Evolutionary conservation across 148 eudicot genomes (phyloP).

Genomic region (Heliosperma pusillum): DNA sequence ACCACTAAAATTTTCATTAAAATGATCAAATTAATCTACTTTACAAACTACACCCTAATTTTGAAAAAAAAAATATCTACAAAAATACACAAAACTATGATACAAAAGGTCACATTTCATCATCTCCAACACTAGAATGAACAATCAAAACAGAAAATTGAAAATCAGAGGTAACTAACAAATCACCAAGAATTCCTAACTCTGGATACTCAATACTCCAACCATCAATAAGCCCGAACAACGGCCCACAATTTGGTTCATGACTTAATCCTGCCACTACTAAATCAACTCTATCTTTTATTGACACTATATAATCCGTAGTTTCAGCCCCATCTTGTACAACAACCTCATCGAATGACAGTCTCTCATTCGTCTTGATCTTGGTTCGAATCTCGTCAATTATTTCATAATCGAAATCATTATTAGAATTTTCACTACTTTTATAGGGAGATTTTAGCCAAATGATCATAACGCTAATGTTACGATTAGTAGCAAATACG

Average conservation of each 20-base stretch:
- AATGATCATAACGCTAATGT: slow-evolving; percentile 18
- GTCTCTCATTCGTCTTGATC: not conserved
- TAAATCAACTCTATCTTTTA: slow-evolving; percentile 30
- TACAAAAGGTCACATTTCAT: not conserved
- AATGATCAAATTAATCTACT: too few relatives aligned
- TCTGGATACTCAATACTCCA: slow-evolving; percentile 36
- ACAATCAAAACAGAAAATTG: slow-evolving; percentile 31
- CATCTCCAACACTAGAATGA: slow-evolving; percentile 20
- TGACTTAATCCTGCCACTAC: slow-evolving; percentile 36
- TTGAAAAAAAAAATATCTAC: too few relatives aligned
- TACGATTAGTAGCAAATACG: slow-evolving; percentile 30
- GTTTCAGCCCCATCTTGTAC: slow-evolving; percentile 34
- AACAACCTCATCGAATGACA: slow-evolving; percentile 16
- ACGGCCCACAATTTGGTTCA: slow-evolving; percentile 8
- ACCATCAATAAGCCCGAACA: slow-evolving; percentile 27
- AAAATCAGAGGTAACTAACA: slow-evolving; percentile 30
- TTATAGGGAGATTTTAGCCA: slow-evolving; percentile 19
- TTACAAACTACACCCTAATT: too few relatives aligned
- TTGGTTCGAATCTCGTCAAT: slow-evolving; percentile 18
- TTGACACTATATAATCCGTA: slow-evolving; percentile 10
- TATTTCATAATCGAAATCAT: slow-evolving; percentile 12
- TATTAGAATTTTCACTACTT: not conserved
- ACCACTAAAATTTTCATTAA: too few relatives aligned
- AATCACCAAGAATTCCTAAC: slow-evolving; percentile 35
- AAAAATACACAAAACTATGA: too few relatives aligned